phyloP scores from a whole-genome alignment of 2,329 filamentous ascomycete species.

The Fusarium succisae region DNA sequence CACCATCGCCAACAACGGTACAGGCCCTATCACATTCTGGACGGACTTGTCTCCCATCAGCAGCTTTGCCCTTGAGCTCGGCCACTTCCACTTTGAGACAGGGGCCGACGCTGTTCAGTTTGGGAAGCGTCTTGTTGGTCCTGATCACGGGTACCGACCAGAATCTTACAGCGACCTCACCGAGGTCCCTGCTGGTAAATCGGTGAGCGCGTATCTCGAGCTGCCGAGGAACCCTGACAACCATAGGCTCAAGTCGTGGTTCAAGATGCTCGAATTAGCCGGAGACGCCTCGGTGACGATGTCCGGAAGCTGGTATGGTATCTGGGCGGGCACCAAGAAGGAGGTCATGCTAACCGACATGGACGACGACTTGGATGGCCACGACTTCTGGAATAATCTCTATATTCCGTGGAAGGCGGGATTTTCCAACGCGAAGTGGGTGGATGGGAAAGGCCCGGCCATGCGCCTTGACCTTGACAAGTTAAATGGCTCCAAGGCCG shows the following conservation, averaged over 20 bases:
- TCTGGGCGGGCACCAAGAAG: not conserved
- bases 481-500: no score
- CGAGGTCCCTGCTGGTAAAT: not conserved
- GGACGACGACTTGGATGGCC: not conserved
- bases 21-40: not conserved
- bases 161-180: not conserved
- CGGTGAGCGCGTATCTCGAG: not conserved
- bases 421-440: no score
- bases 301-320: not conserved
- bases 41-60: not conserved
- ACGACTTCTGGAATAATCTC: not conserved
- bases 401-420: not conserved
- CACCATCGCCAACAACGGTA: not conserved
- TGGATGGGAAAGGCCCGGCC: accelerated
- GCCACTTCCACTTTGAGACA: not conserved
- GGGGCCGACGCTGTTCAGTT: not conserved
- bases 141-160: not conserved
- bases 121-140: not conserved
- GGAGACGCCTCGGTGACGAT: not conserved
- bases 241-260: not conserved
- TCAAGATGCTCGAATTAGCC: not conserved
- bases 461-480: not conserved
- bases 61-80: not conserved
- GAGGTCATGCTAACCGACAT: not conserved
- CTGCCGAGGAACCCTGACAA: not conserved